Conservation (phyloP, 352 stramenopile species). For the Globisporangium orthogonon region DNA sequence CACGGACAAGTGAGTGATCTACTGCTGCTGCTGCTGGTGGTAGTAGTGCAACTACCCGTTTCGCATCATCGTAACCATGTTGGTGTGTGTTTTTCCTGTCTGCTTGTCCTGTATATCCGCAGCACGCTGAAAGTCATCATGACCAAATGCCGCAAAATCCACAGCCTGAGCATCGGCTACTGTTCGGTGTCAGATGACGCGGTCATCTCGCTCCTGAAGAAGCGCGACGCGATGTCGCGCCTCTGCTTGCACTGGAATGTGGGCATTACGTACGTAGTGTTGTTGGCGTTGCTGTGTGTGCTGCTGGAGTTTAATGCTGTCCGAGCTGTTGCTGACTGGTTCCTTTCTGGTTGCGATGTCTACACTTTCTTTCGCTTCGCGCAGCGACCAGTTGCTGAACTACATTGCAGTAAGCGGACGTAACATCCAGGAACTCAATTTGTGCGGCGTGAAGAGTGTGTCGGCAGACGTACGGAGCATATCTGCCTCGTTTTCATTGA, state of each 20-base stretch:
- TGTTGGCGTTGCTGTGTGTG: not conserved
- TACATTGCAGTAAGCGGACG: constrained; percentile 63
- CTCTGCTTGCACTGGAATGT: constrained; percentile 85
- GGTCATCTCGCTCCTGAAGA: constrained; percentile 79
- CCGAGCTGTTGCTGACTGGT: not conserved
- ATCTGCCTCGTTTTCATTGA: not conserved
- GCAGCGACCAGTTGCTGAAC: constrained; percentile 73
- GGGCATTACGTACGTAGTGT: constrained; percentile 65
- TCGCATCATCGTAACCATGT: not conserved
- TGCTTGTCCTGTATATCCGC: not conserved
- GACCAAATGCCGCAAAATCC: constrained; percentile 85
- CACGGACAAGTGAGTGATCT: constrained; percentile 64
- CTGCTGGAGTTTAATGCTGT: not conserved
- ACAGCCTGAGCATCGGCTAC: constrained; percentile 83
- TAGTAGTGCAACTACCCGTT: not conserved
- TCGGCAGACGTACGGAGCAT: constrained; percentile 51
- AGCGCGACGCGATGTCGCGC: constrained; percentile 70
- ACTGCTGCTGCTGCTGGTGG: not conserved
- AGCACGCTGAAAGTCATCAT: constrained; percentile 86
- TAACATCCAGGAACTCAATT: constrained; percentile 83
- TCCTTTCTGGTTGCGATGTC: not conserved
- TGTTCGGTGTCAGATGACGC: constrained; percentile 81
- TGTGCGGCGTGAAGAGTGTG: constrained; percentile 85
- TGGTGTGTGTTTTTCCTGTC: not conserved
- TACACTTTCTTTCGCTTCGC: not conserved